These are phyloP conservation scores for Aurantiochytrium sp. DNA, from an alignment of 108 stramenopile genomes.

Conservation along the genomic window DNA sequence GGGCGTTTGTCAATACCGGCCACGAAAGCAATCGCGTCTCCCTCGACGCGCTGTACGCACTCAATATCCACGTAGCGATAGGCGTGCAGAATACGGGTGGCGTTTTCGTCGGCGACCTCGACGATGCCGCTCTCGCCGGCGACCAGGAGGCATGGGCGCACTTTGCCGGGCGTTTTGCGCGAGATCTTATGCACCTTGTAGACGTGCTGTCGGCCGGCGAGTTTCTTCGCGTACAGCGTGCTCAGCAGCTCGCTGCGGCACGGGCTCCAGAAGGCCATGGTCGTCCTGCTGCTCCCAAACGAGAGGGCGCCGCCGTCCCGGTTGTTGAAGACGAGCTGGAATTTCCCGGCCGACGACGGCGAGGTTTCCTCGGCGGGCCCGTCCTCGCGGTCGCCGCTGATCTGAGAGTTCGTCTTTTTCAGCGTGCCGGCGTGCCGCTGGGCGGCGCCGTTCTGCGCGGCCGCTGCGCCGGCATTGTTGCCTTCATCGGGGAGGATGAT, in stretches of 20 bases:
- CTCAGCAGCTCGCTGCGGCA: background rate
- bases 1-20: background rate
- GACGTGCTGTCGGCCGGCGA: background rate
- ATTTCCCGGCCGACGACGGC: background rate
- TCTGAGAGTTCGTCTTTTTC: background rate
- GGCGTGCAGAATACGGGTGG: background rate
- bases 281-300: background rate
- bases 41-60: background rate
- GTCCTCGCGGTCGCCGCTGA: background rate
- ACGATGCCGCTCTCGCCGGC: constrained; percentile 15
- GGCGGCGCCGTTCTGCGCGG: background rate
- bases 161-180: background rate
- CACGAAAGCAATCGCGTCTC: background rate
- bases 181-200: background rate
- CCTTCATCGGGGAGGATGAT: background rate
- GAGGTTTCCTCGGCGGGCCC: background rate
- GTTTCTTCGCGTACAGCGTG: background rate
- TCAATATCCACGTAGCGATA: constrained; percentile 9
- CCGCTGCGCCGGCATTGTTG: background rate
- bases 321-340: background rate
- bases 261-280: background rate
- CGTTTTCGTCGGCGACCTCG: background rate
- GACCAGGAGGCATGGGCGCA: background rate
- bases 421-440: background rate
- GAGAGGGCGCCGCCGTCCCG: background rate